A percentile compares a stretch with the other conserved stretches of the same genome.
Conservation (phyloP, 306 rosid genomes). For the Vachellia pachyceras region DNA sequence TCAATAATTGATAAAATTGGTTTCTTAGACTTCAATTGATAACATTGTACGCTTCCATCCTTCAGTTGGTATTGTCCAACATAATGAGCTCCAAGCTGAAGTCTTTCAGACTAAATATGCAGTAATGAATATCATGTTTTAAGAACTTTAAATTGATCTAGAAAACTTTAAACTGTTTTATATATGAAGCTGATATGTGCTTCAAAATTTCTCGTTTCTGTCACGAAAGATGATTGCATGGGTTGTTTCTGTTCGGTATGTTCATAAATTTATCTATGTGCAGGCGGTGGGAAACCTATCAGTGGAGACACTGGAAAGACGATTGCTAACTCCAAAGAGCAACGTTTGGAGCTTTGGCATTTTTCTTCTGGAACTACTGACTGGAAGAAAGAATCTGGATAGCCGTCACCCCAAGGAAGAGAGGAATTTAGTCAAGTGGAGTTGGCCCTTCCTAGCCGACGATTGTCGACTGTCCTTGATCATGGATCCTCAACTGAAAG, state of each 20-base stretch:
- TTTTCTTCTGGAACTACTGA: constrained; percentile 89
- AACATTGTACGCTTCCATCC: not conserved
- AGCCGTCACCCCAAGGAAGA: too few species aligned
- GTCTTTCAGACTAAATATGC: not conserved
- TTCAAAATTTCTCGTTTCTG: not conserved
- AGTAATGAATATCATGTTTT: not conserved
- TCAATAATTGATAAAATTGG: constrained; percentile 3
- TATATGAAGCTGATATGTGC: not conserved
- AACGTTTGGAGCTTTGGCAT: constrained; percentile 96
- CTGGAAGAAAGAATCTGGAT: constrained; percentile 90
- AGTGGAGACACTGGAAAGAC: constrained; percentile 91
- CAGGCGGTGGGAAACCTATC: constrained; percentile 95
- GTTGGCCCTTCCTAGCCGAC: too few species aligned
- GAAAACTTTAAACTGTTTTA: not conserved
- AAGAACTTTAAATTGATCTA: not conserved
- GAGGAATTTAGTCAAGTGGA: too few species aligned
- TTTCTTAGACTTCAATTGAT: constrained; percentile 14
- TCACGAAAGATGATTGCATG: constrained; percentile 1
- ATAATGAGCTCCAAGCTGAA: not conserved
- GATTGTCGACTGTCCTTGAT: too few species aligned
- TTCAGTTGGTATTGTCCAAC: constrained; percentile 23
- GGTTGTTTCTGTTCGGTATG: constrained; percentile 21
- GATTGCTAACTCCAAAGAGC: constrained; percentile 97
- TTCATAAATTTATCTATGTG: constrained; percentile 29
- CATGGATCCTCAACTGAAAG: too few species aligned